phyloP scores from a whole-genome alignment of 1,284 basidiomycete genomes.

The Nidula niveotomentosa region DNA sequence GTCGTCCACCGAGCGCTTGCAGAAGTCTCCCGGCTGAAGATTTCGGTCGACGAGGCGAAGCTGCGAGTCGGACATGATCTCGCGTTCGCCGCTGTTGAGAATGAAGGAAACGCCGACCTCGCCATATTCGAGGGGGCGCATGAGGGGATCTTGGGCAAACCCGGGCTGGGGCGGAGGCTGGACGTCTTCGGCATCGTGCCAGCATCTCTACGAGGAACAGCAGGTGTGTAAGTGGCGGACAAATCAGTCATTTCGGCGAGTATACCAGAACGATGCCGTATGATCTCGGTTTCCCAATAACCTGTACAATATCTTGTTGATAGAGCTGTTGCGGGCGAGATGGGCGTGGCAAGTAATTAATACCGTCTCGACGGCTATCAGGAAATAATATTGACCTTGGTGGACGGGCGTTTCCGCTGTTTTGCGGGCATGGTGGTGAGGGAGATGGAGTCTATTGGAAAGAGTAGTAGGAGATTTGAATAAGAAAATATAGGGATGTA shows the following conservation, averaged over 20 bases:
- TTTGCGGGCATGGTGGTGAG: no score
- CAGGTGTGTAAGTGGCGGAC: slow-evolving; percentile 1
- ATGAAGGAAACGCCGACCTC: slow-evolving; percentile 85
- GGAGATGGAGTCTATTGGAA: no score
- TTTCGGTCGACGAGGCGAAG: slow-evolving; percentile 78
- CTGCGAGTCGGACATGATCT: slow-evolving; percentile 72
- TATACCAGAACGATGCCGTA: slow-evolving; percentile 58
- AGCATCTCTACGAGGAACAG: slow-evolving; percentile 58
- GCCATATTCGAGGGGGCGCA: slow-evolving; percentile 73
- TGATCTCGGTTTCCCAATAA: slow-evolving; percentile 37
- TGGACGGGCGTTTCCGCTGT: no score
- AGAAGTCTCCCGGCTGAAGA: slow-evolving; percentile 81
- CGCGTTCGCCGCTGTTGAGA: slow-evolving; percentile 49
- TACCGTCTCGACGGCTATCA: no score
- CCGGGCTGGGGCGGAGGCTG: slow-evolving; percentile 38
- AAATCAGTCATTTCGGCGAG: not conserved
- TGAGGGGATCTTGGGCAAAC: slow-evolving; percentile 56
- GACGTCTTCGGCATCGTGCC: slow-evolving; percentile 78
- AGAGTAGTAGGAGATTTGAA: no score
- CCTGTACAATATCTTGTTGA: slow-evolving; percentile 72
- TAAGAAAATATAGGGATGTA: no score
- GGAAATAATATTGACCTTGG: no score
- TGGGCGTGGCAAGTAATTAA: no score
- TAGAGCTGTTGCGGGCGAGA: slow-evolving; percentile 51
- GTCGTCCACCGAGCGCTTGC: slow-evolving; percentile 78